phyloP scores from a whole-genome alignment of 352 stramenopile genomes.

The Phytophthora hybrid region DNA sequence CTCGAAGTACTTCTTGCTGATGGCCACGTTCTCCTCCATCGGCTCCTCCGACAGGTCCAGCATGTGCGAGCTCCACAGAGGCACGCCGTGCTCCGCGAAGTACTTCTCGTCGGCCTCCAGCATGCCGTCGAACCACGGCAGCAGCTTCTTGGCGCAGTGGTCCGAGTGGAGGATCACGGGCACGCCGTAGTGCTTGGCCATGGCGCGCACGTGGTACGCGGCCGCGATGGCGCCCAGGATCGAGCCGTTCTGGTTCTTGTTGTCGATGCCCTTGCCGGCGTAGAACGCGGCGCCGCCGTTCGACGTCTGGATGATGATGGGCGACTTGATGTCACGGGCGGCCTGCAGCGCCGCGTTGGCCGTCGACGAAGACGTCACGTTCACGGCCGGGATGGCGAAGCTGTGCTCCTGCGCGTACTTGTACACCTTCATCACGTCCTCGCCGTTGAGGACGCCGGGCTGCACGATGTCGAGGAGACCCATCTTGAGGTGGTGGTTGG shows the following conservation, averaged over 20 bases:
- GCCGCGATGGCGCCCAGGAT: slow-evolving; percentile 83
- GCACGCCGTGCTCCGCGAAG: slow-evolving; percentile 94
- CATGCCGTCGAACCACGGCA: slow-evolving; percentile 99
- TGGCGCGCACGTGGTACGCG: slow-evolving; percentile 96
- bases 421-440: slow-evolving; percentile 93
- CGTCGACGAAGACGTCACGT: slow-evolving; percentile 96
- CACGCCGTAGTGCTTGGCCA: slow-evolving; percentile 97
- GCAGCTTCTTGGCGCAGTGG: slow-evolving; percentile 98
- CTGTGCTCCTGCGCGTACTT: slow-evolving; percentile 93
- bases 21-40: slow-evolving; percentile 98
- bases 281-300: slow-evolving; percentile 98
- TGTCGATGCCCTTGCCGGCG: slow-evolving; percentile 96
- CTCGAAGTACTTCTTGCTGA: slow-evolving; percentile 98
- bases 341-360: slow-evolving; percentile 98
- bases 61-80: slow-evolving; percentile 99
- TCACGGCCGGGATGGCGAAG: slow-evolving; percentile 98
- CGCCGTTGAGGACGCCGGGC: slow-evolving; percentile 87
- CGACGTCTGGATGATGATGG: slow-evolving; percentile 98
- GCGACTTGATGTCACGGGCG: slow-evolving; percentile 95
- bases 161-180: slow-evolving; percentile 98
- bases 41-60: slow-evolving; percentile 98
- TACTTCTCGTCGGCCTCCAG: slow-evolving; percentile 96
- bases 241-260: slow-evolving; percentile 93
- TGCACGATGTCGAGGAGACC: slow-evolving; percentile 87
- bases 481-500: slow-evolving; percentile 51